phyloP scores from a whole-genome alignment of 768 basidiomycete species.

The Coprinellus aureogranulatus region DNA sequence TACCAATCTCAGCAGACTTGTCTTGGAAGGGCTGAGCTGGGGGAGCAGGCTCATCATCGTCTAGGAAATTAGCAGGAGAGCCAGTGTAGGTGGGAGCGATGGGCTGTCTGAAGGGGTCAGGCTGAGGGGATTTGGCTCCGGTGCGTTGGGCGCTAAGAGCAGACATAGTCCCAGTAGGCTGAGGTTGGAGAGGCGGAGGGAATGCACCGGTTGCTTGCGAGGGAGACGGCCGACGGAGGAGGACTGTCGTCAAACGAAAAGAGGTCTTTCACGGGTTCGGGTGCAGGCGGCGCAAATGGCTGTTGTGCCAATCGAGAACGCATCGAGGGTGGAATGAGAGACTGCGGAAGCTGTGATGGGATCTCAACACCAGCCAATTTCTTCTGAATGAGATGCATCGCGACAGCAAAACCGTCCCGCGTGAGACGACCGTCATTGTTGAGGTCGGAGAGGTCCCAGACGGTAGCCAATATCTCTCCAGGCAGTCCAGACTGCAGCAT shows the following conservation, averaged over 20 bases:
- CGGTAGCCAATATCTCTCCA: conserved; percentile 78
- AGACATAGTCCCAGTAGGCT: conserved; percentile 26
- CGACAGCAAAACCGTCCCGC: conserved; percentile 92
- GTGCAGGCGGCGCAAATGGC: conserved; percentile 37
- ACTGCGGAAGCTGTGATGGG: conserved; percentile 64
- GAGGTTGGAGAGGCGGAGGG: conserved; percentile 26
- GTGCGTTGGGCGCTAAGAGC: conserved; percentile 20
- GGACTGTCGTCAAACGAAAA: conserved; percentile 58
- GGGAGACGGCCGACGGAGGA: conserved; percentile 40
- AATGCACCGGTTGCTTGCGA: conserved; percentile 39
- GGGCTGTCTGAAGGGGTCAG: conserved; percentile 49
- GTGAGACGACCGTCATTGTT: conserved; percentile 84
- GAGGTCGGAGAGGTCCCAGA: conserved; percentile 96
- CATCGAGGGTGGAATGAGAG: conserved; percentile 81
- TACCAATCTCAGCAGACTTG: conserved; percentile 83
- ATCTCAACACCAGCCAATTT: conserved; percentile 79
- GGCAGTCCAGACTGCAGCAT: conserved; percentile 87
- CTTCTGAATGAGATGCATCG: conserved; percentile 88
- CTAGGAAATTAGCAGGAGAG: conserved; percentile 54
- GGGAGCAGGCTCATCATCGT: conserved; percentile 64
- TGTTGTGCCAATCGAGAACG: conserved; percentile 44
- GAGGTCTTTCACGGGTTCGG: conserved; percentile 44
- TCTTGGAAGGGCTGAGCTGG: conserved; percentile 57
- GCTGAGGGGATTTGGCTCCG: conserved; percentile 20
- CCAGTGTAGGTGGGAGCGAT: conserved; percentile 2